phyloP scores from a whole-genome alignment of 1,284 basidiomycete genomes.

The Sporisorium exsertum region DNA sequence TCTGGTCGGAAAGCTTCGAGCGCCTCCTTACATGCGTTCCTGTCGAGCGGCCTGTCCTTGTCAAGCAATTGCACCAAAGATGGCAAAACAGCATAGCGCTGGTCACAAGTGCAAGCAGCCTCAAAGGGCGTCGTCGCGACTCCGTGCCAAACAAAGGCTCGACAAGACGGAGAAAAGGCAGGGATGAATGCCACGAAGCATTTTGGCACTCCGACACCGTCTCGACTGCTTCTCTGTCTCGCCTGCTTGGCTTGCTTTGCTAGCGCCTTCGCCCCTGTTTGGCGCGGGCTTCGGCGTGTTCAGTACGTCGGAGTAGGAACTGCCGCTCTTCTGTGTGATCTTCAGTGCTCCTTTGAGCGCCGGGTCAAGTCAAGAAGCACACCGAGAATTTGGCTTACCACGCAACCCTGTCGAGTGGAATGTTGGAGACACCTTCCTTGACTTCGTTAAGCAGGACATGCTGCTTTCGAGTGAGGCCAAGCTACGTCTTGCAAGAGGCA shows the following conservation, averaged over 20 bases:
- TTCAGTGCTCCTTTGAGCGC: neutral
- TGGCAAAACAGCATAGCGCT: neutral
- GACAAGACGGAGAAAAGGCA: neutral
- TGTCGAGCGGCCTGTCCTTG: neutral
- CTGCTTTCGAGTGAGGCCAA: too few species aligned
- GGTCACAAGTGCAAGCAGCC: neutral
- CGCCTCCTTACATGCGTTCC: neutral
- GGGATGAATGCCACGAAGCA: conserved; percentile 4
- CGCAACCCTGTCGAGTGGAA: neutral
- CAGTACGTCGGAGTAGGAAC: conserved; percentile 11
- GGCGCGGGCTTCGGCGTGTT: conserved; percentile 14
- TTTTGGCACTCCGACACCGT: conserved; percentile 31
- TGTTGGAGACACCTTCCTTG: too few species aligned
- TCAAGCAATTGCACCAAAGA: neutral
- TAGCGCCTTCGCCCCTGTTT: conserved; percentile 12
- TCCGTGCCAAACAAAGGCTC: neutral
- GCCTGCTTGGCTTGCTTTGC: neutral
- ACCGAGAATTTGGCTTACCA: neutral
- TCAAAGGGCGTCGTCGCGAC: neutral
- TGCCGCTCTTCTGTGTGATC: conserved; percentile 5
- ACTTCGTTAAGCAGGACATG: too few species aligned
- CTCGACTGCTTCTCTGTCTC: neutral
- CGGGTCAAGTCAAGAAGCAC: neutral
- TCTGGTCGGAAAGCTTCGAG: neutral
- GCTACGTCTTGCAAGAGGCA: too few species aligned